Evolutionary conservation across 1,284 basidiomycete species (phyloP), one percentile per base, ranked within the genome.

Genomic region (Chiua sp.): DNA sequence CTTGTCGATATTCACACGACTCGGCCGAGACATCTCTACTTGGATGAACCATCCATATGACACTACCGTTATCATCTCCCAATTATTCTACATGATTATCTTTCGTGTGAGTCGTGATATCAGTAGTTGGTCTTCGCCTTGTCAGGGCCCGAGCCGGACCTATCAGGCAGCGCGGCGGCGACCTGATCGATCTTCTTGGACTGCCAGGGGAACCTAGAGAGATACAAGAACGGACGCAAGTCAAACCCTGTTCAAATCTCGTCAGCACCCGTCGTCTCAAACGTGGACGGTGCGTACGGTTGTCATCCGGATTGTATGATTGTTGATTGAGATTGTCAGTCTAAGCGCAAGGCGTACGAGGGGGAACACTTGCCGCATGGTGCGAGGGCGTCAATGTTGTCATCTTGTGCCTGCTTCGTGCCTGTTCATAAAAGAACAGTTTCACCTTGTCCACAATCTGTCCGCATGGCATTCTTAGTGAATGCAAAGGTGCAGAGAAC

Each of bases 341-440:
- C 7, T 13, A 10, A 5, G 7, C 8, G 2, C 4, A 56, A 33
- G 28, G n/a, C 4, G 32, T 10, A 20, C n/a, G 2, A 7, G 2
- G n/a, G 51, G 47, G 55, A 15, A 47, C 20, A 78, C 90, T 68
- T 65, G 90, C 96, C 65, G 98, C 96, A 75, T 99, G 98, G 68
- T 99, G 98, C 4, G 93, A 87, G 2, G 97, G 98, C 2, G 98
- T 99, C 63, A 99, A 74, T 0, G 96, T 99, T 12, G 98, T 99
- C 97, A 99, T 99, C 86, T 99, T 99, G 78, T 99, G 97, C 56
- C 98, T 80, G 76, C 99, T 99, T 60, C 96, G 84, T 0, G 97
- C 97, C 69, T 99, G 90, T 74, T 97, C 94, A 71, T 96, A 98
- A 83, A 95, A 99, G 82, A 99, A 99, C 59, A 90, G 80, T 76